Base-by-base conservation (phyloP, 257 asterid genomes). In the Ilex asprella region DNA sequence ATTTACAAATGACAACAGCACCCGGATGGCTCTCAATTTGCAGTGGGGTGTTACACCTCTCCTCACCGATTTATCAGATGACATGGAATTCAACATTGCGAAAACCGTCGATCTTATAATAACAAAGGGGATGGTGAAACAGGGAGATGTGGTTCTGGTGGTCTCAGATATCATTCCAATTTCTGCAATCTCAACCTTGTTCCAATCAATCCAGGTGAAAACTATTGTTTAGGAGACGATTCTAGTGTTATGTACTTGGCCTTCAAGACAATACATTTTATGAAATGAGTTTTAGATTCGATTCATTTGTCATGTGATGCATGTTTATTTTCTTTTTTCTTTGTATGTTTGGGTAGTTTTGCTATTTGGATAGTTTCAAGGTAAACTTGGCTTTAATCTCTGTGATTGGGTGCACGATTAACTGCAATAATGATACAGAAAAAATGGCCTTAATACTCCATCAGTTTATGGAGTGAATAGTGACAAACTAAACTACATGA, bases 21-120 rank as follows among this genome's bases (percentile, higher is more conserved):
- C 93, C 1, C 65, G 87, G 60, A 86, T 86, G 95, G 86, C 86
- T 15, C 87, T 89, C 29, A 86, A 72, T 68, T 46, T 86, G 72
- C 91, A 76, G 53, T 89, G 97, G 97, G 97, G 97, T 30, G 91
- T 89, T 2, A 86, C 84, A 31, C 86, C 97, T 0, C 65, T 88
- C 2, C 82, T 81, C 16, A 62, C 66, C 30, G 88, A 86, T 68
- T 81, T 89, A 16, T 82, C 86, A 10, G 97, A 89, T 60, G 95
- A 89, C 64, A 83, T 76, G 85, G 97, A 86, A 43, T 78, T 75
- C 13, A 89, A 89, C 58, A 64, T 74, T 29, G 67, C 63, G 29
- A 79, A 59, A 62, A 78, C 89, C 43, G 64, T 85, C 12, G 66
- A 72, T 55, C 91, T 86, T n/a, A 41, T 86, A 7, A 89, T 79